Conservation (phyloP, 2,329 filamentous ascomycete species). For the Drechslerella dactyloides region DNA sequence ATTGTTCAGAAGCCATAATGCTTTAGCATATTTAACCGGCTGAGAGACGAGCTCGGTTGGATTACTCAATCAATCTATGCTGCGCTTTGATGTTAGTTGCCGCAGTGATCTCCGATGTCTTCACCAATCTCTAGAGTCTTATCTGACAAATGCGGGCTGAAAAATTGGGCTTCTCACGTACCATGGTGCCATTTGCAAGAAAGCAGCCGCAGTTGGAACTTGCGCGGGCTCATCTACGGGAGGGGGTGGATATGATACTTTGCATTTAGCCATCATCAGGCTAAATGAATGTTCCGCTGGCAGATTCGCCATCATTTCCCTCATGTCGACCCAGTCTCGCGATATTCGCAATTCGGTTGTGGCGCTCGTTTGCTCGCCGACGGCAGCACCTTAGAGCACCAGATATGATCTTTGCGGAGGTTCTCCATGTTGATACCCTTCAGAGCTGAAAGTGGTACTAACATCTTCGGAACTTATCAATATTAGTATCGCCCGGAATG, state of each 20-base stretch:
- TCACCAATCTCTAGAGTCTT: too few relatives aligned
- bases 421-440: constrained; percentile 14
- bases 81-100: too few relatives aligned
- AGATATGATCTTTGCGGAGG: constrained; percentile 30
- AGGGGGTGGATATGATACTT: constrained; percentile 35
- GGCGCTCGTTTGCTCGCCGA: constrained; percentile 41
- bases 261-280: constrained; percentile 40
- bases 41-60: too few relatives aligned
- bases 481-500: too few relatives aligned
- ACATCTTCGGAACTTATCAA: too few relatives aligned
- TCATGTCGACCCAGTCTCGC: not conserved
- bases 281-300: constrained; percentile 38
- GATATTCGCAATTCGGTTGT: constrained; percentile 30
- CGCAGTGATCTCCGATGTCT: too few relatives aligned
- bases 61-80: too few relatives aligned
- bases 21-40: not conserved
- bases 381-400: constrained; percentile 15
- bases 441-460: not conserved
- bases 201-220: too few relatives aligned
- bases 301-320: constrained; percentile 1
- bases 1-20: too few relatives aligned
- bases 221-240: not conserved
- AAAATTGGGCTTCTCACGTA: too few relatives aligned
- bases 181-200: too few relatives aligned
- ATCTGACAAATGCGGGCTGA: too few relatives aligned